Evolutionary conservation across 1,284 basidiomycete species (phyloP).

Genomic region (Takashimella koratensis): DNA sequence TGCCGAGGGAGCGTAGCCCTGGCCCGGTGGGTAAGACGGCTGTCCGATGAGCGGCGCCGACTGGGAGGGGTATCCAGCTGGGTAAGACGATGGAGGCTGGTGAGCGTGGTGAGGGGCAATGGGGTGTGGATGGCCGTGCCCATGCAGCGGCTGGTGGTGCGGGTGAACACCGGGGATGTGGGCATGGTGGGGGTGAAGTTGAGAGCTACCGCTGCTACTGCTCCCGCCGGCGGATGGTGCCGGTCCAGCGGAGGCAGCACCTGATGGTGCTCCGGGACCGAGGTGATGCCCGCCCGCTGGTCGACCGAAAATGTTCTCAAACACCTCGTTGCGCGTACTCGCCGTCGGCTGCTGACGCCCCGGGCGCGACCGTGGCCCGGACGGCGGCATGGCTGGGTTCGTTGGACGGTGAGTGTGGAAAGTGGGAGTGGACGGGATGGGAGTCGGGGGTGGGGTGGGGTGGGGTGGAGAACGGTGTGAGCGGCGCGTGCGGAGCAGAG

Average conservation of each 20-base stretch:
- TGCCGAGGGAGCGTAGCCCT: slow-evolving; percentile 9
- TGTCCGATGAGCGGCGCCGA: slow-evolving; percentile 4
- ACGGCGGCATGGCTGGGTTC: not conserved
- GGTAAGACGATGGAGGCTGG: not conserved
- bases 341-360: slow-evolving; percentile 9
- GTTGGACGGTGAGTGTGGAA: not conserved
- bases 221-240: slow-evolving; percentile 8
- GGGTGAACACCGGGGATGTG: slow-evolving; percentile 1
- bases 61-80: not conserved
- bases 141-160: not conserved
- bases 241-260: slow-evolving; percentile 2
- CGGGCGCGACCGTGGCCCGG: not conserved
- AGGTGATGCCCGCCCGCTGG: slow-evolving; percentile 46
- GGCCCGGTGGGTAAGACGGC: slow-evolving; percentile 27
- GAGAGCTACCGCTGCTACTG: slow-evolving; percentile 14
- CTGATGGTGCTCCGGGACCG: slow-evolving; percentile 9
- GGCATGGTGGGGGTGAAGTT: slow-evolving; percentile 4
- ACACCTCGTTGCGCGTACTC: slow-evolving; percentile 41
- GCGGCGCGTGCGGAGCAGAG: not conserved
- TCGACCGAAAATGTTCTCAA: slow-evolving; percentile 49
- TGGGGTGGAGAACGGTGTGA: not conserved
- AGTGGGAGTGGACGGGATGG: not conserved
- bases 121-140: not conserved
- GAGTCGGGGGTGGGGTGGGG: not conserved
- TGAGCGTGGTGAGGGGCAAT: not conserved